Base-by-base conservation (phyloP, 176 grass and related monocot species). In the Puya raimondii region DNA sequence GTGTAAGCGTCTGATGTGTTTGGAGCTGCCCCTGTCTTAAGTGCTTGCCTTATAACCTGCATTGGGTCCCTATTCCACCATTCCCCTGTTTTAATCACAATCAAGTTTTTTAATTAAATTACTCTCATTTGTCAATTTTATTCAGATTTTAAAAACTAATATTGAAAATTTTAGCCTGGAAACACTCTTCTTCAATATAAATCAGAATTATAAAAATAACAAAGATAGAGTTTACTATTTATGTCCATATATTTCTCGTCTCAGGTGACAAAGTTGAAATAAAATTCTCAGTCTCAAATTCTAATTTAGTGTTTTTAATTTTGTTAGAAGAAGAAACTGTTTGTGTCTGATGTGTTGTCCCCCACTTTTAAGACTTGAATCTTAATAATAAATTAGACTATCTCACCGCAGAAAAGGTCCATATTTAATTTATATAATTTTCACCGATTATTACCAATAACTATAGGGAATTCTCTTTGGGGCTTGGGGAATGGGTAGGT, bases 11-110 rank as follows among this genome's bases (percentile, higher is more conserved):
- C 89, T 3, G 94, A 97, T 47, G 91, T 52, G 74, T 90, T 93
- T 3, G 94, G 89, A 70, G 87, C 84, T n/a, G 82, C 87, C 10
- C 94, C 94, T 49, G 84, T 90, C 64, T 64, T 72, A 68, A 73
- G 78, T 67, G 89, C 79, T 74, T 89, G 84, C 68, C 86, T 66
- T 71, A 96, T 63, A 49, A 99, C 87, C 11, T 77, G 49, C 68
- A 92, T 79, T 13, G 89, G 89, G 75, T 93, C 65, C 73, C 69
- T 74, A 64, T 76, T 80, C 94, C 94, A 99, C 94, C 94, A 93
- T 70, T 99, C 89, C 9, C 78, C 92, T 86, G 84, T 79, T 69
- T 65, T 23, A 4, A 25, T 12, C 54, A 63, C 33, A 10, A 47
- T 27, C 65, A 68, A 26, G 20, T 48, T 67, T 68, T 8, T 47